phyloP scores from a whole-genome alignment of 768 basidiomycete species.

The Tephrocybe sp. region DNA sequence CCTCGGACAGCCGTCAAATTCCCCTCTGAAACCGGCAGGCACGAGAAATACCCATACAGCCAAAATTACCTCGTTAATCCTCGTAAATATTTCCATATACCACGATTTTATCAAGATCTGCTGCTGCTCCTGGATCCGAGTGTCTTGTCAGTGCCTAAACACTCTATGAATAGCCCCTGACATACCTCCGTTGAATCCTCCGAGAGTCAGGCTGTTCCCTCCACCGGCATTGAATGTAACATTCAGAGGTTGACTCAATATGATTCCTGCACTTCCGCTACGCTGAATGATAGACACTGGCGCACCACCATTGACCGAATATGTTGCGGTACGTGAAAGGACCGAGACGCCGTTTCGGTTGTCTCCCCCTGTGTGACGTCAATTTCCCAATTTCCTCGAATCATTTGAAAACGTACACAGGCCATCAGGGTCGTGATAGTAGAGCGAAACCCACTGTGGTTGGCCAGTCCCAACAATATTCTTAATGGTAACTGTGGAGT shows the following conservation, averaged over 20 bases:
- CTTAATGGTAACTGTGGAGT: conserved; percentile 25
- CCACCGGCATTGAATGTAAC: conserved; percentile 23
- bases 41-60: neutral
- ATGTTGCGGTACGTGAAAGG: conserved; percentile 24
- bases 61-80: conserved; percentile 9
- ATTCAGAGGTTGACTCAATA: conserved; percentile 25
- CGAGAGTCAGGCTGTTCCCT: conserved; percentile 21
- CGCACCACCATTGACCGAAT: conserved; percentile 23
- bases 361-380: conserved; percentile 20
- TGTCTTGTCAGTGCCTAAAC: conserved; percentile 3
- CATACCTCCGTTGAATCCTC: conserved; percentile 24
- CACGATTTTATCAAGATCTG: conserved; percentile 23
- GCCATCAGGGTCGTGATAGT: conserved; percentile 27
- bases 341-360: conserved; percentile 21
- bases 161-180: neutral
- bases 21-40: neutral
- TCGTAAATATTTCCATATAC: conserved; percentile 25
- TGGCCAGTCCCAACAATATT: conserved; percentile 28
- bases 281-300: conserved; percentile 20
- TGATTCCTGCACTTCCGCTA: conserved; percentile 25
- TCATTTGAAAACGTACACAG: conserved; percentile 17
- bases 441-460: conserved; percentile 31
- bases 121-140: conserved; percentile 16
- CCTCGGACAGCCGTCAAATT: no score
- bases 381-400: neutral